Percentiles rank a stretch among this genome's conserved stretches.
Conservation (phyloP, 768 basidiomycete genomes). For the Astraeus odoratus region DNA sequence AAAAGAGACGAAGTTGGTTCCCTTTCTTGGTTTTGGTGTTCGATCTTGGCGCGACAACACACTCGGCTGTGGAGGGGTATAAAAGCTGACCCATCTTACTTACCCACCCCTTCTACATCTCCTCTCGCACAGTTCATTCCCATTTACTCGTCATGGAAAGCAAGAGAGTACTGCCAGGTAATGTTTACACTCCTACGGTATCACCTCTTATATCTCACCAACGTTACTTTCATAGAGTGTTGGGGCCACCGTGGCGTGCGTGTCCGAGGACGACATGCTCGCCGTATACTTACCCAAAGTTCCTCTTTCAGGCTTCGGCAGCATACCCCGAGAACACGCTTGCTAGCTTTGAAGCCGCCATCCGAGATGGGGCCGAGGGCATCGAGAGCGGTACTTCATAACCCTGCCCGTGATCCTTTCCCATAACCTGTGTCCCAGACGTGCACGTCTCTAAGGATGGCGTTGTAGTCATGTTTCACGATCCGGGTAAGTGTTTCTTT, state of each 20-base stretch:
- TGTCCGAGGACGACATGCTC: conserved; percentile 32
- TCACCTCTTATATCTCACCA: not conserved
- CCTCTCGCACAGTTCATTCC: no score
- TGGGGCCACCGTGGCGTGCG: conserved; percentile 71
- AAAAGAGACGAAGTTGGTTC: no score
- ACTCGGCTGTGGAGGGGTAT: no score
- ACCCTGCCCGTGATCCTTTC: conserved; percentile 28
- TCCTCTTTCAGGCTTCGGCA: conserved; percentile 65
- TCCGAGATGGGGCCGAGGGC: conserved; percentile 90
- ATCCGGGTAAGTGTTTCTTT: conserved; percentile 51
- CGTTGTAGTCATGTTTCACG: conserved; percentile 93
- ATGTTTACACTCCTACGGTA: not conserved
- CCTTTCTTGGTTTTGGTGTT: no score
- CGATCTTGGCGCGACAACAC: no score
- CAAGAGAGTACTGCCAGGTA: conserved; percentile 23
- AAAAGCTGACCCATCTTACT: no score
- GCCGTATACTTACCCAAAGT: not conserved
- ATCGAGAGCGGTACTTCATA: conserved; percentile 90
- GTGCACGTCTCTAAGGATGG: conserved; percentile 89
- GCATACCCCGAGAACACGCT: conserved; percentile 91
- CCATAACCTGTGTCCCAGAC: conserved; percentile 66
- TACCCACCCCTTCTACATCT: no score
- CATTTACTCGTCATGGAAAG: conserved; percentile 16
- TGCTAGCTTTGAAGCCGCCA: conserved; percentile 91
- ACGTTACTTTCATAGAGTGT: conserved; percentile 46